Evolutionary conservation across 2,329 filamentous ascomycete genomes (phyloP).

Genomic region (Talaromyces islandicus): DNA sequence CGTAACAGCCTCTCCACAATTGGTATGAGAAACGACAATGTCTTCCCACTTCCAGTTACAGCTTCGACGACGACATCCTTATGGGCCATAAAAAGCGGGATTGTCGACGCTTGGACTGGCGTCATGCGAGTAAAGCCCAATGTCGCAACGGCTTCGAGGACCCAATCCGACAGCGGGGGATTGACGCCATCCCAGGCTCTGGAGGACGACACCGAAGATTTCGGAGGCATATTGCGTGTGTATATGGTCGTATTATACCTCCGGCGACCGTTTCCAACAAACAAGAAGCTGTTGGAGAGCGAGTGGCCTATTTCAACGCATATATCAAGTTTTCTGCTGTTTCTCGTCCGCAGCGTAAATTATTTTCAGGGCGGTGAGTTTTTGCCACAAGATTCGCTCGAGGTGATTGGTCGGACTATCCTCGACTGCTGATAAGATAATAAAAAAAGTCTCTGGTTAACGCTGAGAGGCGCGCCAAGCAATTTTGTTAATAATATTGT

Average conservation of each 20-base stretch:
- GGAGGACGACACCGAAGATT: constrained; percentile 40
- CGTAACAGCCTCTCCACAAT: constrained; percentile 76
- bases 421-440: constrained; percentile 11
- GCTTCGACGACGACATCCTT: constrained; percentile 93
- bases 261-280: neutral
- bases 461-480: neutral
- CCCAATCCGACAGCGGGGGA: constrained; percentile 72
- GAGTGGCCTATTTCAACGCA: neutral
- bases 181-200: constrained; percentile 64
- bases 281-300: neutral
- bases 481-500: neutral
- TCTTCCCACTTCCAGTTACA: constrained; percentile 88
- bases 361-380: constrained; percentile 9
- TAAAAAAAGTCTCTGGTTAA: neutral
- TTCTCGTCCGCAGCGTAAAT: constrained; percentile 3
- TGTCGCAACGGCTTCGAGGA: constrained; percentile 71
- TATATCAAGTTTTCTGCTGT: neutral
- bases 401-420: constrained; percentile 5
- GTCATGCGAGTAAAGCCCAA: constrained; percentile 88
- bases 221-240: constrained; percentile 22
- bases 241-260: neutral
- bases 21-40: constrained; percentile 77
- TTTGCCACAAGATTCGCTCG: neutral
- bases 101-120: constrained; percentile 87
- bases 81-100: constrained; percentile 81